Percentiles rank a stretch among this genome's conserved stretches.
phyloP scores from a whole-genome alignment of 2,329 filamentous ascomycete species.

The Ambrosiella cleistominuta region DNA sequence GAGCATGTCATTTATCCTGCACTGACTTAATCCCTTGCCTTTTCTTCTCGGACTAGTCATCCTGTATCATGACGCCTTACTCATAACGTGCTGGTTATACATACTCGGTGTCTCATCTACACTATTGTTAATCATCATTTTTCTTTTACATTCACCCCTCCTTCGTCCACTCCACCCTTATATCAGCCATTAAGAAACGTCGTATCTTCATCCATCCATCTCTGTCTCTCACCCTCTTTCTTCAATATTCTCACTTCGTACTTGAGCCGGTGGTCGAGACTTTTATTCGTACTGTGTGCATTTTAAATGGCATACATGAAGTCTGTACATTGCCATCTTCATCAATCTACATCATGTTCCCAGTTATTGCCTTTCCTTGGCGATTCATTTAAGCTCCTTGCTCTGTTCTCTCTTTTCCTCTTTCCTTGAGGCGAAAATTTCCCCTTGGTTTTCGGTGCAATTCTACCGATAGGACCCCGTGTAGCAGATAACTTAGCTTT shows the following conservation, averaged over 20 bases:
- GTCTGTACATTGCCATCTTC: background rate
- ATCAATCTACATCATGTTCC: background rate
- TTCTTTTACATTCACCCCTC: background rate
- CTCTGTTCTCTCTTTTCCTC: background rate
- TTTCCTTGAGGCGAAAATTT: background rate
- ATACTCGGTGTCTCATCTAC: background rate
- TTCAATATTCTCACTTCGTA: background rate
- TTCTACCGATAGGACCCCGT: too few species aligned
- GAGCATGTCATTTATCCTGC: too few species aligned
- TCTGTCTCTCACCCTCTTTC: background rate
- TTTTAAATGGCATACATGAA: background rate
- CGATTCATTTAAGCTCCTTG: background rate
- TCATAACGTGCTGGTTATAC: background rate
- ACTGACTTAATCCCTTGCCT: background rate
- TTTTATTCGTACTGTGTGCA: background rate
- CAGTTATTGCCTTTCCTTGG: background rate
- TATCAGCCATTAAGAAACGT: background rate
- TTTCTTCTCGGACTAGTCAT: background rate
- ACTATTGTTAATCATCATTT: background rate
- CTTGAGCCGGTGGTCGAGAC: background rate
- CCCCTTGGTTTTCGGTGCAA: background rate
- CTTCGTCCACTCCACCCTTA: background rate
- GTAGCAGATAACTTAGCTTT: background rate
- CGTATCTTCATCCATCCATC: background rate
- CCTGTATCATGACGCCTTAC: background rate